Evolutionary conservation across 2,329 filamentous ascomycete genomes (phyloP), one percentile per base, ranked within the genome.

Genomic region (Zasmidium citrigriseum): DNA sequence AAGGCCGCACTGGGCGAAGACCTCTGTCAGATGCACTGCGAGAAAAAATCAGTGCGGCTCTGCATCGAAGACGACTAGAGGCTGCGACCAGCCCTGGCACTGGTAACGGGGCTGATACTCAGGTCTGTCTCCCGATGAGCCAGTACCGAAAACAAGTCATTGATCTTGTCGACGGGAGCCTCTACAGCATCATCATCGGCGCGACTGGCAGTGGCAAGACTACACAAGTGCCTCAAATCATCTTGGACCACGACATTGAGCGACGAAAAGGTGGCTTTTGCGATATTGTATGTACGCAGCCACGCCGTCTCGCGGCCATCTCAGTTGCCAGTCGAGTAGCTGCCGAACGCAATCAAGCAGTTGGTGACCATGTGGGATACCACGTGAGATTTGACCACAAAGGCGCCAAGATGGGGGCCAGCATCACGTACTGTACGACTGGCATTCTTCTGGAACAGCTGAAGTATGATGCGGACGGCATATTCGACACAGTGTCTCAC

Each of bases 191-290:
- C 48, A 72, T 82, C 57, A 72, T 77, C 49, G 79, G 77, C 18
- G 75, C 77, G 23, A 78, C 78, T 44, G 79, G 78, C 2, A 77
- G 75, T 46, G 79, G 80, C 20, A 82, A 82, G 64, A 77, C 69
- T 50, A 81, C 79, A 4, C 81, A 83, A 66, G 73, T 83, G 9
- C 80, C 81, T n/a, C 81, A 83, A 60, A 79, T 83, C n/a, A 59
- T 83, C 23, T 67, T 83, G 1, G 79, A 83, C n/a, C 67, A 81
- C 55, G 75, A 76, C 2, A 80, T 79, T 46, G 62, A 68, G 5
- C 58, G 62, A 4, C 75, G 73, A 1, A 52, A 60, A 14, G 80
- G 78, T n/a, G 73, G 72, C 4, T 54, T 64, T 23, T 82, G 80
- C 66, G 80, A 79, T 57, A 74, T 83, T 53, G 73, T 83, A 7